Conservation (phyloP, 768 basidiomycete species). For the Leccinum aurantiacum region DNA sequence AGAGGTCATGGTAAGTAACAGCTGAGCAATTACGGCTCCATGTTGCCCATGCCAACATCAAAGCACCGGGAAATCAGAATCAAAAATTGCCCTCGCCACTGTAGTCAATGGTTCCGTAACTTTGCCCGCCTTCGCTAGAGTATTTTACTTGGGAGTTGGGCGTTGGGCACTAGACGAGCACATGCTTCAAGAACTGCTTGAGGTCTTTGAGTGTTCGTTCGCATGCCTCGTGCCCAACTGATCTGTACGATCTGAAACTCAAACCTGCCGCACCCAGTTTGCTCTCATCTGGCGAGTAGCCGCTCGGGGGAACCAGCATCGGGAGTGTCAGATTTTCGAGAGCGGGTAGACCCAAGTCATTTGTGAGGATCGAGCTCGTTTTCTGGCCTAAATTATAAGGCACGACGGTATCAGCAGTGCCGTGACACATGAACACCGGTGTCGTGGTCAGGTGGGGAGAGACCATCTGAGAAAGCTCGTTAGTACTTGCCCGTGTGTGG, state of each 20-base stretch:
- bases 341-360: conserved; percentile 49
- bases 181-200: conserved; percentile 65
- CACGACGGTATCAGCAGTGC: conserved; percentile 73
- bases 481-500: background rate
- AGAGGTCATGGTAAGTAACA: background rate
- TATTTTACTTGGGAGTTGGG: background rate
- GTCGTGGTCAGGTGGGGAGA: conserved; percentile 56
- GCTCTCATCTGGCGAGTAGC: conserved; percentile 19
- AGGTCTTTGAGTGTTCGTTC: conserved; percentile 69
- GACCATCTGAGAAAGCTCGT: conserved; percentile 48
- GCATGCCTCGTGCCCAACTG: conserved; percentile 65
- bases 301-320: conserved; percentile 25
- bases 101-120: background rate
- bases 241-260: conserved; percentile 64
- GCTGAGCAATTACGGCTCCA: background rate
- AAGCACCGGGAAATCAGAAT: background rate
- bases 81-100: background rate
- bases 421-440: conserved; percentile 89
- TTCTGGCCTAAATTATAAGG: conserved; percentile 49
- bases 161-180: conserved; percentile 38
- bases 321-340: conserved; percentile 37
- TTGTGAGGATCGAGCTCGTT: conserved; percentile 58
- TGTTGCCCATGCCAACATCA: background rate
- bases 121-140: background rate
- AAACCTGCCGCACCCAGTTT: conserved; percentile 46